A percentile compares a stretch with the other conserved stretches of the same genome.
These are phyloP conservation scores for Lachnellula subtilissima DNA, from an alignment of 2,329 filamentous ascomycete species.

Conservation along the genomic window DNA sequence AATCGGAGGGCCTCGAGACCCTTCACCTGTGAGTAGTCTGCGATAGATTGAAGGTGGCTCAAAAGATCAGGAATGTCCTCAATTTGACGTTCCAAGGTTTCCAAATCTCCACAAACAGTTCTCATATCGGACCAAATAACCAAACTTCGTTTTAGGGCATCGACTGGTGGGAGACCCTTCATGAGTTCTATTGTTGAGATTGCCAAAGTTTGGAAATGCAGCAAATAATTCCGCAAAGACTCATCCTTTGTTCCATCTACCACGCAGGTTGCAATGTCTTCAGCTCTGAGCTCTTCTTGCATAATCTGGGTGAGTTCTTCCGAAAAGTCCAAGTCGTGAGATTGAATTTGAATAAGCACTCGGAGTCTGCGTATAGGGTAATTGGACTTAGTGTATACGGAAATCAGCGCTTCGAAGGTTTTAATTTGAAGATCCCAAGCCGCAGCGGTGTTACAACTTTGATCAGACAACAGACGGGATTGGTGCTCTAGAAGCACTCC, in stretches of 20 bases:
- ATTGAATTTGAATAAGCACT: slow-evolving; percentile 22
- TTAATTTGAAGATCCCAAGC: slow-evolving; percentile 16
- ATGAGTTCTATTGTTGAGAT: slow-evolving; percentile 25
- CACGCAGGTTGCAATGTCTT: slow-evolving; percentile 1
- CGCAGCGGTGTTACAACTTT: slow-evolving; percentile 11
- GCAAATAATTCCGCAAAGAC: slow-evolving; percentile 21
- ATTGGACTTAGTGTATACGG: slow-evolving; percentile 22
- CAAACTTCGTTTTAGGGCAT: slow-evolving; percentile 21
- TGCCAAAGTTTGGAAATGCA: slow-evolving; percentile 24
- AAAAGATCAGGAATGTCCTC: slow-evolving; percentile 46
- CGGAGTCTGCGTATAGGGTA: slow-evolving; percentile 31
- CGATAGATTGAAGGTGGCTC: slow-evolving; percentile 46
- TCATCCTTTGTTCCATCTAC: slow-evolving; percentile 22
- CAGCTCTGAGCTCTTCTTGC: slow-evolving; percentile 11
- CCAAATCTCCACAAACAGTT: slow-evolving; percentile 38
- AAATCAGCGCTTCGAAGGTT: slow-evolving; percentile 22
- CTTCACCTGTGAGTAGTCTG: slow-evolving; percentile 53
- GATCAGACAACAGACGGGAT: slow-evolving; percentile 40
- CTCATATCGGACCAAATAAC: slow-evolving; percentile 36
- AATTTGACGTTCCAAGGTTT: slow-evolving; percentile 39
- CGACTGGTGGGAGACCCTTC: slow-evolving; percentile 20
- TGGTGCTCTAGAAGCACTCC: slow-evolving; percentile 57
- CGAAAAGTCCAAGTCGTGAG: slow-evolving; percentile 15
- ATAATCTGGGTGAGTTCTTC: slow-evolving; percentile 8
- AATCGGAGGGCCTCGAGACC: slow-evolving; percentile 48